These are phyloP conservation scores for Cercospora berteroae DNA, from an alignment of 2,329 filamentous ascomycete species.

Conservation along the genomic window DNA sequence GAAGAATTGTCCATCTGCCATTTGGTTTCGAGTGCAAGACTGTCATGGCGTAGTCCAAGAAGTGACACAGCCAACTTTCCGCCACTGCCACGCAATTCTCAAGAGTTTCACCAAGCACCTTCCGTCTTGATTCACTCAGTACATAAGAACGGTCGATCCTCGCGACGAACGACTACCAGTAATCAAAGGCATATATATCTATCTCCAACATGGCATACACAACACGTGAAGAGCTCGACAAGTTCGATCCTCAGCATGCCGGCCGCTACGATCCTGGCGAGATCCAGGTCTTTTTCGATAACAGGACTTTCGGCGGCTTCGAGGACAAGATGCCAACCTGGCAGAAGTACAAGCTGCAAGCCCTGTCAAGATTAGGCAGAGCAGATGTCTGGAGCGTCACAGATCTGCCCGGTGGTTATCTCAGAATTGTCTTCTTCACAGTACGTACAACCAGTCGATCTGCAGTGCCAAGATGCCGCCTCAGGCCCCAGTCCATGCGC, in stretches of 20 bases:
- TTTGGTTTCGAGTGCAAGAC: constrained; percentile 11
- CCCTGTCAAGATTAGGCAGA: constrained; percentile 30
- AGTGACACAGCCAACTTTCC: background rate
- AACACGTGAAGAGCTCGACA: constrained; percentile 20
- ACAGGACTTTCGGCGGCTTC: constrained; percentile 27
- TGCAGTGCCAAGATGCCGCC: background rate
- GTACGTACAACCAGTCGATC: constrained; percentile 18
- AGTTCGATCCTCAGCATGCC: constrained; percentile 29
- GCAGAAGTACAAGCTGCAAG: constrained; percentile 31
- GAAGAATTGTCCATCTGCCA: background rate
- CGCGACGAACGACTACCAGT: background rate
- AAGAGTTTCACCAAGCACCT: background rate
- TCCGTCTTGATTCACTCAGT: background rate
- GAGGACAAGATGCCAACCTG: constrained; percentile 31
- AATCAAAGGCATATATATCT: background rate
- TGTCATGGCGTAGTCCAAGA: constrained; percentile 17
- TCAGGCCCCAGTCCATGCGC: background rate
- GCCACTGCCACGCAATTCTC: constrained; percentile 2
- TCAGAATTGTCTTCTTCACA: constrained; percentile 35
- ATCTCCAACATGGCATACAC: background rate
- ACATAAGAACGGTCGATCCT: background rate
- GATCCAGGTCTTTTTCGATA: constrained; percentile 37
- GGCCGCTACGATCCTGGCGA: constrained; percentile 35
- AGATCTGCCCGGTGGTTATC: constrained; percentile 33
- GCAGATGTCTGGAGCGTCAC: constrained; percentile 20